Base-by-base conservation (phyloP, 352 stramenopile species). In the Phytopythium ostracodes region DNA sequence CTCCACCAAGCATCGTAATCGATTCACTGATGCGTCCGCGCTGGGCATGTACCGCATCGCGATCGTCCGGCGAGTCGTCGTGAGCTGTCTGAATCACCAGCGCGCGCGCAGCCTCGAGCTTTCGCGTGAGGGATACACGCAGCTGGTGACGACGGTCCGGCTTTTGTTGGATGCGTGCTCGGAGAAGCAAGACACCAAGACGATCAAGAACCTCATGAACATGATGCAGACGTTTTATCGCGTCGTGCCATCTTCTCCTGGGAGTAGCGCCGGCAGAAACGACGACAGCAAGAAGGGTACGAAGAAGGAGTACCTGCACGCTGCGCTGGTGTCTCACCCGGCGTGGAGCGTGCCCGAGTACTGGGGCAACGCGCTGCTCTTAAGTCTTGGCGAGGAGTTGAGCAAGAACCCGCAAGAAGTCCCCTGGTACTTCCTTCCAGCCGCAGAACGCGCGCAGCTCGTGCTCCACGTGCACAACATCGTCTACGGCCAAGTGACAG, bases 151-250 rank as follows among this genome's bases (percentile, higher is more conserved):
- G 2, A 77, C 83, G 3, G 53, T 94, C 42, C 76, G 71, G 35
- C 64, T 94, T 18, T 46, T 94, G 25, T 59, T 94, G 27, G 71
- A 90, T 62, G 84, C 81, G 0, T 87, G 80, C 59, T 62, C 79
- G 14, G 77, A 90, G 54, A 68, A 73, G 25, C 72, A 88, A 42
- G 86, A 94, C 59, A 89, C 70, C 17, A 80, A 75, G 27, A 87
- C 71, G 0, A 84, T 76, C 60, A 89, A 87, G 57, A 73, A 82
- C 25, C 67, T 94, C 5, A 92, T 94, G 83, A 92, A 94, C 63
- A 85, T 94, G 83, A 59, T 89, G 22, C 86, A 94, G 63, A 94
- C 86, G 3, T 94, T 94, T 44, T 90, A 92, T 55, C 69, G 70
- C 17, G 62, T 62, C 15, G 40, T n/a, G 7, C 10, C 54, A 29